Base-by-base conservation (phyloP, 768 basidiomycete genomes). In the Tephrocybe sp. region DNA sequence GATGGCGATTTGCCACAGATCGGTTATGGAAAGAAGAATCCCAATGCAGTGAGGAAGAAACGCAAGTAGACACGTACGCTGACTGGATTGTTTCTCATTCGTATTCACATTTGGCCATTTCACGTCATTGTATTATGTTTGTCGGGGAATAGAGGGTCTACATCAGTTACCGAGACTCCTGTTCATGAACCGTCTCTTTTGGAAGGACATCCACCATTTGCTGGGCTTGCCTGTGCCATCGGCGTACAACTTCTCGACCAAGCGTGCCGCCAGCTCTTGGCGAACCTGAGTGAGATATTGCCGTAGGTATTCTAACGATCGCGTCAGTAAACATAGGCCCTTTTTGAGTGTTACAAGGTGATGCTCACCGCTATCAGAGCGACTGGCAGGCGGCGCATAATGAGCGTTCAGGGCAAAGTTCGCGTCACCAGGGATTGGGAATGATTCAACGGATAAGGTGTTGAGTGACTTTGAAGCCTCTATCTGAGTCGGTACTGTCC, bases 161-260 rank as follows among this genome's bases (percentile, higher is more conserved):
- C 58, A 56, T 71, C 76, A 88, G 64, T 80, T 79, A 52, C 84
- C 86, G 66, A 93, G 68, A 68, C 90, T 92, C 65, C 91, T 85
- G 73, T 92, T 91, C 91, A 93, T 93, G 81, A 93, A 93, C 21
- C 91, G 83, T 65, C 95, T 82, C 81, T 97, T 98, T 71, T 95
- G 93, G 84, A 98, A 99, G 18, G 91, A 90, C 93, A 98, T 96
- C 97, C 97, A 99, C 97, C 97, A 99, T 70, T 99, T 99, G 78
- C 90, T 97, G 4, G 97, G 95, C 67, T 91, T 95, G 51, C 88
- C 88, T 3, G 90, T 88, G 4, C 94, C 94, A 66, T 96, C 93
- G 33, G 86, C 91, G 67, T 99, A 99, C 43, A 99, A 74, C 45
- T 84, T 78, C 62, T 95, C 93, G 12, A 93, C 83, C 44, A 99